Evolutionary conservation across 352 stramenopile genomes (phyloP), one percentile per base, ranked within the genome.

Genomic region (Phytophthora citrophthora): DNA sequence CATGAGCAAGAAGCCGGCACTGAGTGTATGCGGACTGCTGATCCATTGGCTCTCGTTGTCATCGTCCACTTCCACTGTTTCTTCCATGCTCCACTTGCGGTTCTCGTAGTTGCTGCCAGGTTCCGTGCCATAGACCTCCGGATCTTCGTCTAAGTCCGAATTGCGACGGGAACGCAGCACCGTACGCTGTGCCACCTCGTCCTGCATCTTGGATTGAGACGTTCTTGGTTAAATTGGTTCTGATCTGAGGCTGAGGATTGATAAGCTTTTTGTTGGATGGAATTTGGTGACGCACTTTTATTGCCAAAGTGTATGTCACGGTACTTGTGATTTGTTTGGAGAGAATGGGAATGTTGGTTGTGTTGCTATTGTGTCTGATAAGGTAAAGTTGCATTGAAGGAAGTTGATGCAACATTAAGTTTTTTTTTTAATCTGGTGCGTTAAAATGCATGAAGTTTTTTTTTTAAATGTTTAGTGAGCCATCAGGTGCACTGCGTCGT

Each of bases 401-500:
- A 29, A 29, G 4, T 7, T 27, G 24, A 27, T 27, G 5, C 2
- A 27, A 27, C 5, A 27, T 27, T 2, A 5, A n/a, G n/a, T 20
- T 20, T 31, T 31, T 9, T 31, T 31, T 32, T 32, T 9, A 32
- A 32, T 32, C 27, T 32, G 27, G 27, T 32, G 27, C 10, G 27
- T 13, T 34, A 34, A 20, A n/a, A 41, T 41, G 29, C 9, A 31
- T 16, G 10, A 15, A 26, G 2, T 2, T 52, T 52, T 34, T 39
- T 3, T 38, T 23, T 5, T 6, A 20, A 20, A 2, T 43, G 12
- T 39, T 70, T 59, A 93, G 56, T 96, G 86, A 6, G 84, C 88
- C 74, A 96, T 90, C 64, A 94, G 76, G 54, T 96, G 89, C 46
- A 94, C 83, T 0, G 88, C 87, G 52, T 94, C 84, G 60, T 94